Conservation (phyloP, 768 basidiomycete species). For the Dioszegia crocea region DNA sequence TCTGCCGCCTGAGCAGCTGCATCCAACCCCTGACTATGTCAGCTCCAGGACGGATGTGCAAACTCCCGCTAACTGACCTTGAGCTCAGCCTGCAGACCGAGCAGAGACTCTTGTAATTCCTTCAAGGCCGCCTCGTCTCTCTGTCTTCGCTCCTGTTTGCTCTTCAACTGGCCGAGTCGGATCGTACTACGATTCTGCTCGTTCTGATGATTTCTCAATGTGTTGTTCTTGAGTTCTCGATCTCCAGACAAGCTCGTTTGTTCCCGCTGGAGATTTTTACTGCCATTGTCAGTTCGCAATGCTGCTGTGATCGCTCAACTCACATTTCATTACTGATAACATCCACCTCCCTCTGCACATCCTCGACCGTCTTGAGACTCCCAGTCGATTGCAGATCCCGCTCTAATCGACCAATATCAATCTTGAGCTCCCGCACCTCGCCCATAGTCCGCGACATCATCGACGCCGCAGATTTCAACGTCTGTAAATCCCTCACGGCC, state of each 20-base stretch:
- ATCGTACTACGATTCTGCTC: conserved; percentile 30
- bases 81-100: conserved; percentile 27
- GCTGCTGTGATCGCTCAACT: conserved; percentile 25
- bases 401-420: conserved; percentile 65
- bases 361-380: conserved; percentile 74
- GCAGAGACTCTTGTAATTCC: conserved; percentile 31
- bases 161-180: conserved; percentile 28
- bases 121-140: conserved; percentile 38
- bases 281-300: conserved; percentile 17
- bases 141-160: conserved; percentile 25
- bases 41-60: neutral
- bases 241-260: conserved; percentile 25
- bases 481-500: conserved; percentile 56
- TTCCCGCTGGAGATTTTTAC: conserved; percentile 37
- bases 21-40: conserved; percentile 32
- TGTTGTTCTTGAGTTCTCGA: conserved; percentile 35
- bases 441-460: conserved; percentile 38
- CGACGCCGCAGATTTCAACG: conserved; percentile 52
- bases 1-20: conserved; percentile 36
- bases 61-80: conserved; percentile 18
- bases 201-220: conserved; percentile 21
- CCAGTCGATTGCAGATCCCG: conserved; percentile 66
- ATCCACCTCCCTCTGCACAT: conserved; percentile 75
- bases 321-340: conserved; percentile 64
- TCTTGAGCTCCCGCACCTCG: conserved; percentile 54